Percentiles rank a stretch among this genome's conserved stretches.
Conservation (phyloP, 352 stramenopile species). For the Phytophthora litchii region DNA sequence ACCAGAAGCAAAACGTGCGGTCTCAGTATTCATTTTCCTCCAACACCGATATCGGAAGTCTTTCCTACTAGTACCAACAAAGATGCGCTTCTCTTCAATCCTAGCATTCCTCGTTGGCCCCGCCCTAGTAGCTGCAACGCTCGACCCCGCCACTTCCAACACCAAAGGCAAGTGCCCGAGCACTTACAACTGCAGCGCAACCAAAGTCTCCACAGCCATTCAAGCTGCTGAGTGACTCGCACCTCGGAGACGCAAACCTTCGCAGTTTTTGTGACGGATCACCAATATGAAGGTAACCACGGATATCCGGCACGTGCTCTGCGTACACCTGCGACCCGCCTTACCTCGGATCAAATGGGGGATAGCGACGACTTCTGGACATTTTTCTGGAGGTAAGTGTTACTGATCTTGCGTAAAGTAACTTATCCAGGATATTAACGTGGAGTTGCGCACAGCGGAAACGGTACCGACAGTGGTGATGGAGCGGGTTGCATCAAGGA, state of each 20-base stretch:
- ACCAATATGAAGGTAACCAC: slow-evolving; percentile 41
- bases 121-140: slow-evolving; percentile 27
- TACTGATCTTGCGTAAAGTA: not conserved
- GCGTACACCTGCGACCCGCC: slow-evolving; percentile 33
- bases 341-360: slow-evolving; percentile 13
- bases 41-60: not conserved
- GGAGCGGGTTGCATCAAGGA: slow-evolving; percentile 40
- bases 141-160: slow-evolving; percentile 30
- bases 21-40: slow-evolving; percentile 1
- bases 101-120: slow-evolving; percentile 23
- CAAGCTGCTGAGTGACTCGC: slow-evolving; percentile 47
- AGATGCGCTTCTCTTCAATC: slow-evolving; percentile 28
- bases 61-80: slow-evolving; percentile 3
- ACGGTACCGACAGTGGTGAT: slow-evolving; percentile 8
- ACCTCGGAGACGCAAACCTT: slow-evolving; percentile 34
- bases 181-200: slow-evolving; percentile 23
- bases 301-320: slow-evolving; percentile 32
- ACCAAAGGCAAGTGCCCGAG: slow-evolving; percentile 26
- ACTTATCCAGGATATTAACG: slow-evolving; percentile 1
- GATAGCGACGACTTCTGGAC: slow-evolving; percentile 36
- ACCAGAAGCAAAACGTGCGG: not conserved
- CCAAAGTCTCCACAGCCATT: slow-evolving; percentile 27
- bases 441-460: slow-evolving; percentile 22
- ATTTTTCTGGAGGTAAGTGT: slow-evolving; percentile 40
- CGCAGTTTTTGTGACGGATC: slow-evolving; percentile 37